phyloP scores from a whole-genome alignment of 305 asterid species.

The Plantago rigida region DNA sequence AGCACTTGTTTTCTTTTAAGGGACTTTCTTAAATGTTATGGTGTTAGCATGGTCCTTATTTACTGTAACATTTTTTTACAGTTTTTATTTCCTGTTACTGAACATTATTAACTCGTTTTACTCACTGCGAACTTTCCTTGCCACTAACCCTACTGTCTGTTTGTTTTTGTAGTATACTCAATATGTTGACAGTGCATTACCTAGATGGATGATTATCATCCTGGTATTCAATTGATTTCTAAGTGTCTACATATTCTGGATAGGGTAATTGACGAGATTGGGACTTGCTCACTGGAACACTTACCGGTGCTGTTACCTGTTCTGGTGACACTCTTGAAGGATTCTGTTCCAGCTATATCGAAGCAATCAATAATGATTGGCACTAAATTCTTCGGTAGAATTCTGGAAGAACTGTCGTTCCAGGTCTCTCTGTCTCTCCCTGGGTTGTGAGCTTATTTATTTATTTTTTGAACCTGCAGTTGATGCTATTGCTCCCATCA shows the following conservation, averaged over 20 bases:
- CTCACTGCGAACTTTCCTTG: too few species aligned
- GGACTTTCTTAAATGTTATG: too few species aligned
- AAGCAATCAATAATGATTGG: constrained; percentile 70
- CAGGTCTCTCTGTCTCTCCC: constrained; percentile 53
- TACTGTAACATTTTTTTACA: too few species aligned
- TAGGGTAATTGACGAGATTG: constrained; percentile 81
- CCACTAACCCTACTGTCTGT: too few species aligned
- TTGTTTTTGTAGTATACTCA: not conserved
- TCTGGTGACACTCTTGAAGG: constrained; percentile 55
- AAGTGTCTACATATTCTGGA: constrained; percentile 30
- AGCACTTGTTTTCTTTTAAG: too few species aligned
- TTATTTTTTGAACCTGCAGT: constrained; percentile 1
- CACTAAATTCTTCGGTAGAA: constrained; percentile 49
- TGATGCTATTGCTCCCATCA: not conserved
- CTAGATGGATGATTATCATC: constrained; percentile 6
- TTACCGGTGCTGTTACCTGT: constrained; percentile 56
- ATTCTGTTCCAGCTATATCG: constrained; percentile 47
- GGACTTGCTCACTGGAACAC: constrained; percentile 55
- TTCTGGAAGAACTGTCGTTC: constrained; percentile 66
- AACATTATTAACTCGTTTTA: too few species aligned
- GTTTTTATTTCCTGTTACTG: too few species aligned
- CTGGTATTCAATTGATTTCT: constrained; percentile 19
- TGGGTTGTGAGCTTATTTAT: not conserved
- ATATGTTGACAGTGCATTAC: not conserved
- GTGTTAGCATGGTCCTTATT: too few species aligned